These are phyloP conservation scores for Emericellopsis terricola DNA, from an alignment of 495 filamentous ascomycete species.

Conservation along the genomic window DNA sequence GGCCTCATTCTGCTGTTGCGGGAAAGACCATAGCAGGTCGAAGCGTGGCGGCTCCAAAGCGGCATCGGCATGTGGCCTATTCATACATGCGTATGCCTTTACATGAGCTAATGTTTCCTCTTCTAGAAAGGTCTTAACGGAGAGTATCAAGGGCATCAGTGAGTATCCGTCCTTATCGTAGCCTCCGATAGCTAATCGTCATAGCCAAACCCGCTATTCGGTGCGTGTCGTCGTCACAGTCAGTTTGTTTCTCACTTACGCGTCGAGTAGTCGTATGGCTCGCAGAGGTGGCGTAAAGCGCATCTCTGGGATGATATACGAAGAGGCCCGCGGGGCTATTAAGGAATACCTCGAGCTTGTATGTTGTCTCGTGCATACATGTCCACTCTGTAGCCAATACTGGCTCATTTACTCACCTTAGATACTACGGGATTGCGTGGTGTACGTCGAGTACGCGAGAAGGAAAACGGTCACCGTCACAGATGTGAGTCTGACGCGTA, in stretches of 20 bases:
- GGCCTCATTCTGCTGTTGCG: not conserved
- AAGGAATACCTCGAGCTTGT: slow-evolving; percentile 36
- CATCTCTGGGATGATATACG: slow-evolving; percentile 52
- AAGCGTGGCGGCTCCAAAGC: too few relatives aligned
- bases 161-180: slow-evolving; percentile 13
- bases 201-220: slow-evolving; percentile 47
- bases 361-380: slow-evolving; percentile 9
- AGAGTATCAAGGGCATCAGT: slow-evolving; percentile 49
- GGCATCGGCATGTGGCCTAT: too few relatives aligned
- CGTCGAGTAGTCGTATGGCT: slow-evolving; percentile 44
- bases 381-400: too few relatives aligned
- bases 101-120: too few relatives aligned
- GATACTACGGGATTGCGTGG: slow-evolving; percentile 33
- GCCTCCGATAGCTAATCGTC: slow-evolving; percentile 2
- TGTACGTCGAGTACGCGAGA: slow-evolving; percentile 30
- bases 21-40: not conserved
- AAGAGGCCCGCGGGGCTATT: slow-evolving; percentile 39
- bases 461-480: slow-evolving; percentile 43
- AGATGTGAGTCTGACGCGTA: slow-evolving; percentile 31
- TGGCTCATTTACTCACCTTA: slow-evolving; percentile 7
- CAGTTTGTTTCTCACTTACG: slow-evolving; percentile 1
- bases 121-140: slow-evolving; percentile 38
- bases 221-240: slow-evolving; percentile 22
- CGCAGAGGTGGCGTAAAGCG: slow-evolving; percentile 64
- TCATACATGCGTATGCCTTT: too few relatives aligned